phyloP scores from a whole-genome alignment of 805 yeast genomes.

The Candida michaelii region DNA sequence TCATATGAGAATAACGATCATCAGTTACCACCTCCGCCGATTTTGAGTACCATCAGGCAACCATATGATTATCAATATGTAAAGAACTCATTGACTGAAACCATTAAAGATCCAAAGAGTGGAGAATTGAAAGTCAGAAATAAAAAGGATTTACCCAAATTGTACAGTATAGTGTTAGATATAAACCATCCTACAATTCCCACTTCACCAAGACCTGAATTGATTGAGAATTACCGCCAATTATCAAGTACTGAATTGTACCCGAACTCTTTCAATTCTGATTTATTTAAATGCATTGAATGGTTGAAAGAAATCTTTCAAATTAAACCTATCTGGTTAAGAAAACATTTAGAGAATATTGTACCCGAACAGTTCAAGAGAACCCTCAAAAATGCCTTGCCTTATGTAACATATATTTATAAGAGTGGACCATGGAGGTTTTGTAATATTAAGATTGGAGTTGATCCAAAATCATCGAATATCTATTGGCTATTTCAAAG shows the following conservation, averaged over 20 bases:
- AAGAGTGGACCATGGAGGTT: conserved; percentile 96
- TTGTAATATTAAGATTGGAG: conserved; percentile 74
- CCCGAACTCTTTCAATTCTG: conserved; percentile 29
- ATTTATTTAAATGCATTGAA: conserved; percentile 43
- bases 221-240: conserved; percentile 38
- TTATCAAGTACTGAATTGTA: conserved; percentile 31
- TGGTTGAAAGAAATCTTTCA: conserved; percentile 53
- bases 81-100: conserved; percentile 61
- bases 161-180: conserved; percentile 54
- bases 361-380: conserved; percentile 46
- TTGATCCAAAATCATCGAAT: conserved; percentile 64
- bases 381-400: conserved; percentile 71
- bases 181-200: conserved; percentile 50
- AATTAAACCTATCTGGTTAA: conserved; percentile 79
- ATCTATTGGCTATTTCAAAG: conserved; percentile 70
- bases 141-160: conserved; percentile 45
- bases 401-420: conserved; percentile 78
- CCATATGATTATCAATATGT: conserved; percentile 79
- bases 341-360: conserved; percentile 64
- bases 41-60: conserved; percentile 70
- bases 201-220: conserved; percentile 45
- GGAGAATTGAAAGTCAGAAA: conserved; percentile 56
- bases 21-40: conserved; percentile 82
- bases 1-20: conserved; percentile 39
- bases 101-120: conserved; percentile 51